Conservation (phyloP, 495 filamentous ascomycete species). For the Aspergillus funiculosus region DNA sequence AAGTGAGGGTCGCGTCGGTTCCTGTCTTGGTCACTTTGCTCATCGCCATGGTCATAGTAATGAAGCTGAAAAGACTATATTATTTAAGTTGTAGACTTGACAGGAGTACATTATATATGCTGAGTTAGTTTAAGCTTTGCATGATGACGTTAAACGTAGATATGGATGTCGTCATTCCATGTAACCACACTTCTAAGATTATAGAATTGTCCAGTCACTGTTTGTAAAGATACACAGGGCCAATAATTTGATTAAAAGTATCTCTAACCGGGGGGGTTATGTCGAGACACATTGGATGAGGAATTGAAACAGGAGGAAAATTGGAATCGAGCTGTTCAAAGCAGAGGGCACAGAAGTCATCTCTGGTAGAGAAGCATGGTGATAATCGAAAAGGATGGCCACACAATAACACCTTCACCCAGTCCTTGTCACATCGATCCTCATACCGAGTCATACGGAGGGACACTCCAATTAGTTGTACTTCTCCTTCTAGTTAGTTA, state of each 20-base stretch:
- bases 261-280: too few relatives aligned
- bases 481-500: too few relatives aligned
- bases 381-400: too few relatives aligned
- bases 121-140: not conserved
- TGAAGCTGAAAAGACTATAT: not conserved
- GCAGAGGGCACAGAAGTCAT: too few relatives aligned
- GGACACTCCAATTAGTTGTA: too few relatives aligned
- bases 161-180: not conserved
- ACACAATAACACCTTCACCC: too few relatives aligned
- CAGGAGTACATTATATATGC: not conserved
- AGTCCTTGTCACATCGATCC: too few relatives aligned
- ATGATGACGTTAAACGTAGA: not conserved
- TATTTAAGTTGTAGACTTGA: not conserved
- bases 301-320: too few relatives aligned
- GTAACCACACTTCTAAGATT: not conserved
- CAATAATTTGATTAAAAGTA: conserved; percentile 2
- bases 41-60: conserved; percentile 1
- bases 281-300: too few relatives aligned
- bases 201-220: not conserved
- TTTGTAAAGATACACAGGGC: not conserved
- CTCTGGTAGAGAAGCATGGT: too few relatives aligned
- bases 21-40: not conserved
- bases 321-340: too few relatives aligned
- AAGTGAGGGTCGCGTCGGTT: not conserved
- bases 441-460: too few relatives aligned